Evolutionary conservation across 352 stramenopile genomes (phyloP), one percentile per base, ranked within the genome.

Genomic region (Plasmopara viticola): DNA sequence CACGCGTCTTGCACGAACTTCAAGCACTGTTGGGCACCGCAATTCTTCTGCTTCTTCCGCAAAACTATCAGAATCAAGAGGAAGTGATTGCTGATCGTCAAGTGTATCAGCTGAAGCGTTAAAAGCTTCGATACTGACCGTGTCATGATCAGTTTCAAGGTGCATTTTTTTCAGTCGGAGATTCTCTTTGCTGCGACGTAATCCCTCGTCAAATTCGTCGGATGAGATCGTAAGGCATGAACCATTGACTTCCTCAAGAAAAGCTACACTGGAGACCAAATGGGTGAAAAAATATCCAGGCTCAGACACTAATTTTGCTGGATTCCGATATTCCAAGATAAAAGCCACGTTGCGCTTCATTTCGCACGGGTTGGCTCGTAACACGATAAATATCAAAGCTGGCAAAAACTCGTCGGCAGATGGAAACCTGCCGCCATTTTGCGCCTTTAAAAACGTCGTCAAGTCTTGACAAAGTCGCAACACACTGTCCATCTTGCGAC

Each of bases 211-310:
- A 46, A 94, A 94, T 28, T 91, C 83, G 25, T 89, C 74, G 0
- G 67, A 50, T 0, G 74, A 78, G 40, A 94, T 94, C 0, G 77
- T 90, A 6, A 94, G 65, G 13, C 72, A 55, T 9, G 78, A 78
- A 8, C 74, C 73, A 50, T 90, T 74, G 15, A 91, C 68, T 25
- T 90, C 70, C 35, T 94, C 83, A 0, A 94, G 42, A 38, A 94
- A 94, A 8, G 76, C 77, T 2, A 94, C 65, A 37, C 74, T 88
- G 9, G 79, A 91, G 30, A 89, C 70, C 12, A 97, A 49, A 50
- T 97, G 84, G 7, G 90, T 97, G 56, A 97, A 92, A 48, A 95
- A 95, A 46, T 97, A 97, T 1, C 90, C 87, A 4, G 84, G 82
- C 60, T 97, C 88, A 0, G 86, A 95, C 17, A 95, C 68, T 9